Conservation (phyloP, 371 early-diverging fungal species). For the Lichtheimia hyalospora region DNA sequence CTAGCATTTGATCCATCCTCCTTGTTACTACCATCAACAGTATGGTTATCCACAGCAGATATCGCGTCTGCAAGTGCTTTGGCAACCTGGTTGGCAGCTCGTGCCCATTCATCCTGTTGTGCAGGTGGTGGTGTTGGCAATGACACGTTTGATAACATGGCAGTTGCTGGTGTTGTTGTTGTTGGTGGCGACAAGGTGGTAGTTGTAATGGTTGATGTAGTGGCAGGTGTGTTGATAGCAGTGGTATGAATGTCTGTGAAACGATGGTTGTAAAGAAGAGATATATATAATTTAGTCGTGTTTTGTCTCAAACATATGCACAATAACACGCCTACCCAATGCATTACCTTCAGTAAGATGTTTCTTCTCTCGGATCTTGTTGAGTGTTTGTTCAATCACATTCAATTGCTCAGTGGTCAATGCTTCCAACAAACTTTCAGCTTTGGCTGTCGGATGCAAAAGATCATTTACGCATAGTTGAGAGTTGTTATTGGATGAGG, state of each 20-base stretch:
- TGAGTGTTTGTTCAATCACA: constrained; percentile 37
- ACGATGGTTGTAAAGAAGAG: too few relatives aligned
- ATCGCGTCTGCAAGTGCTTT: constrained; percentile 24
- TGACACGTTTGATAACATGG: constrained; percentile 2
- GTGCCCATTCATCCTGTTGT: constrained; percentile 12
- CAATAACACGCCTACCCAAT: neutral
- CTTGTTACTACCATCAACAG: constrained; percentile 5
- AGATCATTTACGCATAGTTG: constrained; percentile 35
- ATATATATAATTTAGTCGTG: too few relatives aligned
- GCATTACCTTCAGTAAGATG: neutral
- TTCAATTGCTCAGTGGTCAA: constrained; percentile 39
- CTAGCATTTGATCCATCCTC: too few relatives aligned
- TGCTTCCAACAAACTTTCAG: constrained; percentile 32
- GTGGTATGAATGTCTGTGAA: too few relatives aligned
- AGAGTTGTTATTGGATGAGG: too few relatives aligned
- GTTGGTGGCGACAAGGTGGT: constrained; percentile 3
- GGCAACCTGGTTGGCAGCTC: constrained; percentile 24
- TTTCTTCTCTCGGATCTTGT: constrained; percentile 38
- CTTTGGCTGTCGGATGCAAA: constrained; percentile 31
- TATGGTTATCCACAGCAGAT: constrained; percentile 6
- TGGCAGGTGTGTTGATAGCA: neutral
- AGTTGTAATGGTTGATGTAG: neutral
- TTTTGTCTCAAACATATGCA: too few relatives aligned
- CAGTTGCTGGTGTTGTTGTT: neutral
- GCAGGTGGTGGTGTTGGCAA: constrained; percentile 3